phyloP scores from a whole-genome alignment of 495 filamentous ascomycete genomes.

The Pseudoneurospora amorphoporcata region DNA sequence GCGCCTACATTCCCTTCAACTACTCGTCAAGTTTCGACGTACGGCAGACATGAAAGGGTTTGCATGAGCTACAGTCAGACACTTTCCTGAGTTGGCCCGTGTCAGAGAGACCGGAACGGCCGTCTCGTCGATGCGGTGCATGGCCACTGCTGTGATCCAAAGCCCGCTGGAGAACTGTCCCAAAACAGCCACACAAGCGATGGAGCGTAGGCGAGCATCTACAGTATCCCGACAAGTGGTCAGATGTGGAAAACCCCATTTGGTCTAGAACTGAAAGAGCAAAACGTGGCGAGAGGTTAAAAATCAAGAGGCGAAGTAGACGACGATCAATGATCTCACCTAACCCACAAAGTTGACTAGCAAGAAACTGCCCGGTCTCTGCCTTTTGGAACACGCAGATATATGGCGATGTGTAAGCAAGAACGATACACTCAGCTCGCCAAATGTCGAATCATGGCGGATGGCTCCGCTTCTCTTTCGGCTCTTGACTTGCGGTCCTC shows the following conservation, averaged over 20 bases:
- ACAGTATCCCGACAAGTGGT: background rate
- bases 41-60: background rate
- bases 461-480: background rate
- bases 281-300: background rate
- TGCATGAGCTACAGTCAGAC: background rate
- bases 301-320: background rate
- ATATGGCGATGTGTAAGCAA: background rate
- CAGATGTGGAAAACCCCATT: background rate
- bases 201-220: background rate
- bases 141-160: background rate
- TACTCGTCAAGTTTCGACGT: background rate
- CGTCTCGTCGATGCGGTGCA: background rate
- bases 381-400: background rate
- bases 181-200: background rate
- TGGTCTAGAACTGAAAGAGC: background rate
- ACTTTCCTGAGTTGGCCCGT: background rate
- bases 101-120: background rate
- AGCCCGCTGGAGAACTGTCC: background rate
- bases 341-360: background rate
- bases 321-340: background rate
- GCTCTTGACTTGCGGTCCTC: background rate
- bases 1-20: background rate
- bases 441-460: background rate
- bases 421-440: background rate
- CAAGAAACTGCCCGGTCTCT: background rate